phyloP scores from a whole-genome alignment of 495 filamentous ascomycete species.

The Pyronema omphalodes region DNA sequence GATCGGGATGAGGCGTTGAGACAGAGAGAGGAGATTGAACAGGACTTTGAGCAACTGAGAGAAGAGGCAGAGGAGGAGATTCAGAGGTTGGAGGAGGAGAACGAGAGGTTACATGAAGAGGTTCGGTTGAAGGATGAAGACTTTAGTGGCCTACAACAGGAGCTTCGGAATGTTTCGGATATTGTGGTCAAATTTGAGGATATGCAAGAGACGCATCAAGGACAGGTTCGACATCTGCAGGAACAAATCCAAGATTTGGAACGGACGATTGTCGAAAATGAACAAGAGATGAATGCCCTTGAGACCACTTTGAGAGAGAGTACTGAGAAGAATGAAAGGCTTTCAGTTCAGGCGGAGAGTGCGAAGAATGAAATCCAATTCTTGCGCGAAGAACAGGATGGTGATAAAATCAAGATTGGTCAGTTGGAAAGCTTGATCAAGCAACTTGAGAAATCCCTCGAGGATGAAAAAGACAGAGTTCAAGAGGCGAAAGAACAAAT shows the following conservation, averaged over 20 bases:
- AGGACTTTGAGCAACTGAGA: conserved; percentile 57
- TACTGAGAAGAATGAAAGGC: conserved; percentile 64
- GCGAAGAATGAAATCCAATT: conserved; percentile 86
- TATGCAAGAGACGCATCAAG: conserved; percentile 43
- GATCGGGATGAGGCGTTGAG: conserved; percentile 76
- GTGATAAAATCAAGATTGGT: conserved; percentile 93
- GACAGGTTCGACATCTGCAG: conserved; percentile 12
- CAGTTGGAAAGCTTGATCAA: conserved; percentile 69
- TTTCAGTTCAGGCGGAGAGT: conserved; percentile 81
- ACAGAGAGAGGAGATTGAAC: conserved; percentile 59
- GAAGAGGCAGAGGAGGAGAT: conserved; percentile 72
- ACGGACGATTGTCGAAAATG: conserved; percentile 53
- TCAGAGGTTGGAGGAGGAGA: conserved; percentile 59
- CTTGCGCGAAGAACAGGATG: conserved; percentile 89
- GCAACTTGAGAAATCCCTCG: conserved; percentile 47
- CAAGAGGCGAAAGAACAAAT: conserved; percentile 62
- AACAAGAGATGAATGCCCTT: conserved; percentile 57
- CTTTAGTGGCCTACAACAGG: conserved; percentile 64
- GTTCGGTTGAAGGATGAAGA: conserved; percentile 58
- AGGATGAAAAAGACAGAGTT: conserved; percentile 63
- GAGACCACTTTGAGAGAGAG: conserved; percentile 59
- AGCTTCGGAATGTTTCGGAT: conserved; percentile 81
- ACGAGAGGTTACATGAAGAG: conserved; percentile 51
- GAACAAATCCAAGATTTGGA: conserved; percentile 53
- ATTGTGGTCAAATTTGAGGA: conserved; percentile 71